Evolutionary conservation across 305 asterid genomes (phyloP).

Genomic region (Fraxinus paxiana): DNA sequence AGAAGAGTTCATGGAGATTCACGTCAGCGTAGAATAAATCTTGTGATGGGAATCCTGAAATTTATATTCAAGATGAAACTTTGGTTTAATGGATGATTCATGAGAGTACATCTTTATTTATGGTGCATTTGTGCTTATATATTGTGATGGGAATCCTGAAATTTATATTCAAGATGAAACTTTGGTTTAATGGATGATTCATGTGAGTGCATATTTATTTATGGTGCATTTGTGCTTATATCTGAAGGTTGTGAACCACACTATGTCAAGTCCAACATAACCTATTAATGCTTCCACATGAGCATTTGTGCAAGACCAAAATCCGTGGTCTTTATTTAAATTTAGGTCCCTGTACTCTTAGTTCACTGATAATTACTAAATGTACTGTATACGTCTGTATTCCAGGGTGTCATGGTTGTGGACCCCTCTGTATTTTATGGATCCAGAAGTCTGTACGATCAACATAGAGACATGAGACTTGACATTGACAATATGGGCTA

Average conservation of each 20-base stretch:
- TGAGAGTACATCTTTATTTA: background rate
- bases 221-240: background rate
- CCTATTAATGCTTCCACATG: background rate
- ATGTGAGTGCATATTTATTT: background rate
- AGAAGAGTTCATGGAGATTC: background rate
- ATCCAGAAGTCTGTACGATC: slow-evolving; percentile 56
- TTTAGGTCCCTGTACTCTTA: background rate
- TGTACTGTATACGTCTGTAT: slow-evolving; percentile 2
- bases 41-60: background rate
- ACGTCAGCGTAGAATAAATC: background rate
- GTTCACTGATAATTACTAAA: background rate
- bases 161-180: background rate
- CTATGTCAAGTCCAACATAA: background rate
- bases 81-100: background rate
- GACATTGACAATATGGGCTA: slow-evolving; percentile 82
- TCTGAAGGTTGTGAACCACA: background rate
- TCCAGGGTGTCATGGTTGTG: slow-evolving; percentile 52
- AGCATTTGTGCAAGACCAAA: slow-evolving; percentile 1
- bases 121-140: background rate
- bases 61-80: background rate
- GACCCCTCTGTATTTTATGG: slow-evolving; percentile 52
- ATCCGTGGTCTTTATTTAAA: background rate
- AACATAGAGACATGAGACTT: slow-evolving; percentile 77
- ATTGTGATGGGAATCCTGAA: background rate
- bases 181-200: background rate